These are phyloP conservation scores for Triticum aestivum DNA, from an alignment of 176 grass and related monocot genomes.

Conservation along the genomic window DNA sequence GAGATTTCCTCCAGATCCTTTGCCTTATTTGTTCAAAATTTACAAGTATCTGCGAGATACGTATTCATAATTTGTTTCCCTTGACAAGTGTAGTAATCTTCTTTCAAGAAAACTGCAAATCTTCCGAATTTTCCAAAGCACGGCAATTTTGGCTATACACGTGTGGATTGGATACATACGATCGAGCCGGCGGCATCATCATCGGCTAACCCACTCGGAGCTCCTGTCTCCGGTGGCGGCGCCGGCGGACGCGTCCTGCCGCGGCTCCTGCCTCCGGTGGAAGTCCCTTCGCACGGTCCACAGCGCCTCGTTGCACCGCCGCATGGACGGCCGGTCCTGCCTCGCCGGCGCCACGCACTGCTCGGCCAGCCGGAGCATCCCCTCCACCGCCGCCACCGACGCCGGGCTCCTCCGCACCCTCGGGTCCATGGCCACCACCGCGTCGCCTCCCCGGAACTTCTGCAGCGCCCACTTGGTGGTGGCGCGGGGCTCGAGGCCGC, in stretches of 20 bases:
- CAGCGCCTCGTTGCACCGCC: conserved; percentile 50
- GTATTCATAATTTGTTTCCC: neutral
- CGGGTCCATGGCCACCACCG: conserved; percentile 64
- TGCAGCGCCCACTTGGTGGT: conserved; percentile 66
- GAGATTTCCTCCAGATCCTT: neutral
- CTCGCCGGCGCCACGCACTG: conserved; percentile 44
- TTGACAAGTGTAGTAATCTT: neutral
- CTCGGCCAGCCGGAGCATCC: conserved; percentile 44
- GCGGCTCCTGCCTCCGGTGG: conserved; percentile 32
- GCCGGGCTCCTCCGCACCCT: conserved; percentile 55
- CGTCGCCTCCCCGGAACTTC: conserved; percentile 49
- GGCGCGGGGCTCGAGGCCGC: conserved; percentile 30
- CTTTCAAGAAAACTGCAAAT: no score
- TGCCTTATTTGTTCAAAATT: neutral
- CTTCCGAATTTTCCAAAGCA: neutral
- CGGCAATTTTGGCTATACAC: neutral
- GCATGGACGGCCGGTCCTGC: conserved; percentile 53
- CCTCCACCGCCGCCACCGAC: conserved; percentile 41
- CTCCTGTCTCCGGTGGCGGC: neutral
- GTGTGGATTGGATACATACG: neutral
- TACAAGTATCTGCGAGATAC: no score
- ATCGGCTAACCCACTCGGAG: conserved; percentile 30
- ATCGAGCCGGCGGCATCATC: neutral
- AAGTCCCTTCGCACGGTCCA: conserved; percentile 51
- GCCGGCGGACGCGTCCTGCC: neutral